Conservation (phyloP, 106 monocot species). For the Dactylorhiza incarnata region DNA sequence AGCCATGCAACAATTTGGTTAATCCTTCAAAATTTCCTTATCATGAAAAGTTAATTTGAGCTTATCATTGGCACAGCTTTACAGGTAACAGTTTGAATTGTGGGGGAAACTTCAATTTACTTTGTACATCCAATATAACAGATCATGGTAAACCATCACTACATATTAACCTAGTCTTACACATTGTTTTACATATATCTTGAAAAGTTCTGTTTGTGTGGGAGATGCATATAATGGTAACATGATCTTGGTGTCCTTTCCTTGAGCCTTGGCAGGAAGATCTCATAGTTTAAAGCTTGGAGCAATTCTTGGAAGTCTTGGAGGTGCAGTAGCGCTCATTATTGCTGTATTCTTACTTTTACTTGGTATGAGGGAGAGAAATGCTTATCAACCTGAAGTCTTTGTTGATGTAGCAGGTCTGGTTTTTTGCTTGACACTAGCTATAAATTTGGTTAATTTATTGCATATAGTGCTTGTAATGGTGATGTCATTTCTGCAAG, state of each 20-base stretch:
- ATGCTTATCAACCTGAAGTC: slow-evolving; percentile 27
- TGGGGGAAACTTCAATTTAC: slow-evolving; percentile 24
- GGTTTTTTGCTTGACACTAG: neutral
- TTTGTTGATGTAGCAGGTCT: slow-evolving; percentile 79
- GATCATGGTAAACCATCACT: slow-evolving; percentile 28
- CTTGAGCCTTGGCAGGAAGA: slow-evolving; percentile 27
- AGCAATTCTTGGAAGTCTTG: slow-evolving; percentile 40
- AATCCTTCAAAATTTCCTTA: neutral
- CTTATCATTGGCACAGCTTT: slow-evolving; percentile 45
- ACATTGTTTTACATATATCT: neutral
- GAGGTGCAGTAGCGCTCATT: slow-evolving; percentile 32
- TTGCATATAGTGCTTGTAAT: neutral
- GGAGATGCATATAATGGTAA: neutral
- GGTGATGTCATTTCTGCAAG: no score
- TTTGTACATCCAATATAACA: slow-evolving; percentile 45
- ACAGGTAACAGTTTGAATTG: slow-evolving; percentile 83
- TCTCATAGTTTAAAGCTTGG: slow-evolving; percentile 37
- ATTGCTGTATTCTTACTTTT: slow-evolving; percentile 23
- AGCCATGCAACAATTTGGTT: neutral
- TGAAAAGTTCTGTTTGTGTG: neutral
- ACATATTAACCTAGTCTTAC: no score
- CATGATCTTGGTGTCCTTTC: neutral
- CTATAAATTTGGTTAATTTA: neutral
- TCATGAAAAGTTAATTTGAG: neutral
- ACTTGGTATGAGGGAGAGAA: slow-evolving; percentile 35